Base-by-base conservation (phyloP, 1,284 basidiomycete genomes). In the Ustilago esculenta region DNA sequence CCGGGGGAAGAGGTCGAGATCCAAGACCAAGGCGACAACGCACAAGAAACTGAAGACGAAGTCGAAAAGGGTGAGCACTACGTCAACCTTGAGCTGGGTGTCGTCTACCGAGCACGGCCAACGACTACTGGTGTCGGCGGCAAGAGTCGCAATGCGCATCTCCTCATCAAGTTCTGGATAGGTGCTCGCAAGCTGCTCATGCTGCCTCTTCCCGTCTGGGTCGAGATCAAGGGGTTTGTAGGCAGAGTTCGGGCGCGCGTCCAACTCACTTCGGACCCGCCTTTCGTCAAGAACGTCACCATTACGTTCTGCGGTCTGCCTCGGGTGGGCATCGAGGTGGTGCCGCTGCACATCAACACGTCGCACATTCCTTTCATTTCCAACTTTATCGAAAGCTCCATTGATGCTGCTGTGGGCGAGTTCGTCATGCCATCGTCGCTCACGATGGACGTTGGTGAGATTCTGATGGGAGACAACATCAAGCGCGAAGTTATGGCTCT, bases 181-280 rank as follows among this genome's bases (percentile, higher is more conserved):
- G 73, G 73, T 18, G 50, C 57, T 2, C 40, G 58, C 17, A 75
- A 75, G 39, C 35, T 61, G 2, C 36, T 49, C 15, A 60, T 57
- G 35, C 17, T 75, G 1, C 73, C 73, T 1, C 35, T 75, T n/a
- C 71, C 73, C 5, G 73, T 75, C 17, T 73, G 61, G 66, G 73
- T 75, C 18, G 73, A 75, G 53, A 73, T 75, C 56, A 56, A 60
- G 18, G 70, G 73, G 20, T 54, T 75, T 23, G 73, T 73, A 2
- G 73, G 70, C 8, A 66, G 43, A 8, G 40, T 73, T 1, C 41
- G 73, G 3, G 48, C 55, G 5, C 48, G 73, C 15, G 49, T 73
- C 0, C 73, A 75, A 39, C 46, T 73, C 17, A 70, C 61, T 2
- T 67, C 73, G 9, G 73, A 75, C 21, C 66, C 73, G 4, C 73